A percentile compares a stretch with the other conserved stretches of the same genome.
These are phyloP conservation scores for Mucor plumbeus DNA, from an alignment of 371 early-diverging fungal species.

Conservation along the genomic window DNA sequence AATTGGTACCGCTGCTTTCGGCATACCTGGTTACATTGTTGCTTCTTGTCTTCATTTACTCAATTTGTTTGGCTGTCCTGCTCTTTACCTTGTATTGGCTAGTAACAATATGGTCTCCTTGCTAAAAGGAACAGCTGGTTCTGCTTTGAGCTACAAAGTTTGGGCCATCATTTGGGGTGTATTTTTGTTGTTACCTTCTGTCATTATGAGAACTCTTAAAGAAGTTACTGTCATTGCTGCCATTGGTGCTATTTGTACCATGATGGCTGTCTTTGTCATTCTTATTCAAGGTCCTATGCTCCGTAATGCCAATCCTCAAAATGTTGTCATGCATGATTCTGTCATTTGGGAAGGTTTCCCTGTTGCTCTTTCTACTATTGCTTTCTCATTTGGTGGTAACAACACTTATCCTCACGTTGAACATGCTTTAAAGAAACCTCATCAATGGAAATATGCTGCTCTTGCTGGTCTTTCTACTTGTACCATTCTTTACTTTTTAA, in stretches of 20 bases:
- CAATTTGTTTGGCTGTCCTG: slow-evolving; percentile 73
- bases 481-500: slow-evolving; percentile 73
- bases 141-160: slow-evolving; percentile 26
- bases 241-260: slow-evolving; percentile 54
- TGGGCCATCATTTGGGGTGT: slow-evolving; percentile 73
- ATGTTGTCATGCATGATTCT: slow-evolving; percentile 27
- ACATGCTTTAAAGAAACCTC: slow-evolving; percentile 76
- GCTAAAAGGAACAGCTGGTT: slow-evolving; percentile 39
- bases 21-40: slow-evolving; percentile 60
- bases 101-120: slow-evolving; percentile 65
- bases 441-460: slow-evolving; percentile 72
- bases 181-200: slow-evolving; percentile 73
- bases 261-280: slow-evolving; percentile 55
- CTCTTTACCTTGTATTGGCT: slow-evolving; percentile 81
- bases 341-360: slow-evolving; percentile 57
- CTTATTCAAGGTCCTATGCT: slow-evolving; percentile 44
- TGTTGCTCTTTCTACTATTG: slow-evolving; percentile 56
- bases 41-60: slow-evolving; percentile 71
- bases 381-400: slow-evolving; percentile 56
- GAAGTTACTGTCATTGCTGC: slow-evolving; percentile 72
- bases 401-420: slow-evolving; percentile 70
- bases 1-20: slow-evolving; percentile 70
- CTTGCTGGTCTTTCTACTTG: slow-evolving; percentile 67
- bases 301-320: slow-evolving; percentile 26
- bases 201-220: slow-evolving; percentile 73